These are phyloP conservation scores for Tetrahymena malaccensis DNA, from an alignment of 73 alveolate species.

Conservation along the genomic window DNA sequence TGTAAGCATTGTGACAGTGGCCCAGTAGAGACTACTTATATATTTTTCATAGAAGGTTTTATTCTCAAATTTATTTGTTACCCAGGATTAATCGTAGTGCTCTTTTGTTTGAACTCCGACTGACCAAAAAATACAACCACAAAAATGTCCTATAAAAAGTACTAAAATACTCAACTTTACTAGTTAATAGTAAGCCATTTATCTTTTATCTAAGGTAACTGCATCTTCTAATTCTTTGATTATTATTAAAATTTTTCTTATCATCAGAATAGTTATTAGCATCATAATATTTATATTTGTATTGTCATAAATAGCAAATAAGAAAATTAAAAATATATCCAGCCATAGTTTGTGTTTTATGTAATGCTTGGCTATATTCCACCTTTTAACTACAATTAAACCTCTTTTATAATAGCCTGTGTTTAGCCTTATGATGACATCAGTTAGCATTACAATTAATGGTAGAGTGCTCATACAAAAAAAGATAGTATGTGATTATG, in stretches of 20 bases:
- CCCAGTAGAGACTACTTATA: neutral
- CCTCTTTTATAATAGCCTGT: neutral
- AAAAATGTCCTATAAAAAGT: neutral
- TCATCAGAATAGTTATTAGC: neutral
- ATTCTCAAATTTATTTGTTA: neutral
- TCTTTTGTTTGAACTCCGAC: neutral
- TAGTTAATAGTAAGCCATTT: neutral
- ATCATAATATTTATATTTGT: neutral
- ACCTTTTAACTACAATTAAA: neutral
- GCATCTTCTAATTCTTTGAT: neutral
- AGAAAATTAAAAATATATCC: neutral
- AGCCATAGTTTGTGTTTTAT: neutral
- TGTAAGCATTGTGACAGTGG: neutral
- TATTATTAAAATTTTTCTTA: neutral
- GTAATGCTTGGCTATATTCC: neutral
- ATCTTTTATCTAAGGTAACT: neutral
- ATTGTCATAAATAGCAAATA: neutral
- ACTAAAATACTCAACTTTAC: neutral
- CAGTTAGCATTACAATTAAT: neutral
- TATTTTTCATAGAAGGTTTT: neutral
- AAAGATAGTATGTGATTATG: neutral
- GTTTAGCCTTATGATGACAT: neutral
- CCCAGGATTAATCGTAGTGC: neutral
- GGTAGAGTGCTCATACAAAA: neutral
- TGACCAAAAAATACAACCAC: neutral